Base-by-base conservation (phyloP, 1,284 basidiomycete species). In the Ustilago cynodontis region DNA sequence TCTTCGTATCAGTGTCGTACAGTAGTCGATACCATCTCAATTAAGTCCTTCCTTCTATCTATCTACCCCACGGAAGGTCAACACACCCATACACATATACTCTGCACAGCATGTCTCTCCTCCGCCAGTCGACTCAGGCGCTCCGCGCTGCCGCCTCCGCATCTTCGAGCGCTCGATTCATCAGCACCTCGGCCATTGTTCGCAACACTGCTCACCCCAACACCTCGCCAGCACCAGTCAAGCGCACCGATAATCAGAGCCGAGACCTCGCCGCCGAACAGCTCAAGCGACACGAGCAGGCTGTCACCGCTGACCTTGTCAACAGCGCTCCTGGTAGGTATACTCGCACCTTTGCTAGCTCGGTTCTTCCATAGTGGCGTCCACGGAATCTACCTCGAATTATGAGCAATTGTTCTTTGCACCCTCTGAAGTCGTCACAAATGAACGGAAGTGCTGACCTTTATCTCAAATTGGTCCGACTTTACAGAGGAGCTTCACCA, bases 401-500 rank as follows among this genome's bases (percentile, higher is more conserved):
- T 11, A 5, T 33, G 31, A 33, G 11, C 5, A 5, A 33, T 33
- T 5, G 10, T 11, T 43, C 41, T 3, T 11, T 20, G 41, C 3
- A 20, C 1, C 41, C n/a, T 7, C n/a, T 20, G n/a, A 7, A 35
- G n/a, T 16, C 33, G 11, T 1, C 9, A 3, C 39, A 1, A 43
- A 22, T 5, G 9, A n/a, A 24, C 8, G 22, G 4, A 55, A 22
- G 33, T 35, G 26, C 31, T 35, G n/a, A 37, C 37, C 26, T 3
- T n/a, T 14, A 16, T 29, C 6, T 18, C 1, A 18, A 10, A 22
- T 60, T 33, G 31, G 5, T 6, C 24, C 24, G 16, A 20, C 35
- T 41, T 26, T 13, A 45, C 77, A 95, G 94, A 87, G 78, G 92
- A 97, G 86, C 90, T 98, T 70, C 91, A 91, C 72, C 91, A 94